phyloP scores from a whole-genome alignment of 495 filamentous ascomycete genomes.

The Hypoxylon subgilvum region DNA sequence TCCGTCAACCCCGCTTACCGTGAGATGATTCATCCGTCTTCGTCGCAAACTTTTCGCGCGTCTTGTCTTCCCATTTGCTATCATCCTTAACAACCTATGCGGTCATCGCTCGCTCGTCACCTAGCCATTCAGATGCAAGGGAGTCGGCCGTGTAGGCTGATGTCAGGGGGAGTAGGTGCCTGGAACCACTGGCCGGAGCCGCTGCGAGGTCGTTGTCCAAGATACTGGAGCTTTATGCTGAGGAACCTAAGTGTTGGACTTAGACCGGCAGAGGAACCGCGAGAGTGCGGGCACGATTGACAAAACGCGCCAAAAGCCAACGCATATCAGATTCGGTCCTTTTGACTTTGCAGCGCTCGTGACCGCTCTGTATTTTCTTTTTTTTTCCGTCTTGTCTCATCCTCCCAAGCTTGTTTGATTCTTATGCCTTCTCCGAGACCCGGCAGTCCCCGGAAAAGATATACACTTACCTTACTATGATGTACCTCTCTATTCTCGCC shows the following conservation, averaged over 20 bases:
- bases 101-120: conserved; percentile 16
- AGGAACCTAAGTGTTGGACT: conserved; percentile 6
- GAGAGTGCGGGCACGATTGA: conserved; percentile 10
- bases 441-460: conserved; percentile 23
- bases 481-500: not conserved
- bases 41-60: not conserved
- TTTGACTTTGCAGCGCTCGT: conserved; percentile 29
- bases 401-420: conserved; percentile 8
- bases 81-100: conserved; percentile 2
- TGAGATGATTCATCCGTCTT: conserved; percentile 17
- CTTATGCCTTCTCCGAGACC: conserved; percentile 27
- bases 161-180: too few relatives aligned
- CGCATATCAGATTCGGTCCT: conserved; percentile 37
- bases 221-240: conserved; percentile 13
- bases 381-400: not conserved
- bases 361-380: conserved; percentile 22
- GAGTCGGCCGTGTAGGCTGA: not conserved
- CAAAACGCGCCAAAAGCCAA: conserved; percentile 17
- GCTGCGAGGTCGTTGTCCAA: not conserved
- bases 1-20: conserved; percentile 10
- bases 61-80: not conserved
- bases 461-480: not conserved
- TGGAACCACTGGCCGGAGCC: too few relatives aligned
- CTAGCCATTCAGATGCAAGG: conserved; percentile 23
- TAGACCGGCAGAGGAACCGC: not conserved